A percentile compares a stretch with the other conserved stretches of the same genome.
phyloP scores from a whole-genome alignment of 306 rosid species.

The Canavalia ensiformis region DNA sequence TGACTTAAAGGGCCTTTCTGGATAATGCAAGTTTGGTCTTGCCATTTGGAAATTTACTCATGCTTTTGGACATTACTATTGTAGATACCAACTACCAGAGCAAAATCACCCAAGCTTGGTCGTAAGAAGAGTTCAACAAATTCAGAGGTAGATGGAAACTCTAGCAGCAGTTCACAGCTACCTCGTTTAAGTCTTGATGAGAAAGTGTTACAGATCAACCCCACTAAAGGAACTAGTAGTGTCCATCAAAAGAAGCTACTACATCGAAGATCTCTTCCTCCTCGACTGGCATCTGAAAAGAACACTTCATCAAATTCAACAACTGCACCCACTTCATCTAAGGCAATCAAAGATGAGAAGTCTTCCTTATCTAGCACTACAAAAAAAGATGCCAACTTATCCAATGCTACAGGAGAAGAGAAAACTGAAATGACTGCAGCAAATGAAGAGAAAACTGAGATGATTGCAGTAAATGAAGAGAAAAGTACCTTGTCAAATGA shows the following conservation, averaged over 20 bases:
- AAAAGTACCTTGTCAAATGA: slow-evolving; percentile 30
- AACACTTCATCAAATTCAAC: slow-evolving; percentile 52
- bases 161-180: slow-evolving; percentile 53
- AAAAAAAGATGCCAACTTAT: slow-evolving; percentile 47
- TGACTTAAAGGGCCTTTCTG: neutral
- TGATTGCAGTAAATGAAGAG: slow-evolving; percentile 32
- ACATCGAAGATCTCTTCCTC: slow-evolving; percentile 86
- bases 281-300: slow-evolving; percentile 74
- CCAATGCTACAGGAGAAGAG: slow-evolving; percentile 52
- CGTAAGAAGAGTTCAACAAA: slow-evolving; percentile 71
- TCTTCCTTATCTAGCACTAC: slow-evolving; percentile 39
- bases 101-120: slow-evolving; percentile 99
- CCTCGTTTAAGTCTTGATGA: slow-evolving; percentile 79
- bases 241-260: slow-evolving; percentile 77
- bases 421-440: slow-evolving; percentile 39
- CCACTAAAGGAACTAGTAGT: slow-evolving; percentile 57
- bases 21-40: slow-evolving; percentile 4
- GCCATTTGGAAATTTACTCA: slow-evolving; percentile 23
- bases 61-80: slow-evolving; percentile 42
- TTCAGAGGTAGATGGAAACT: slow-evolving; percentile 69
- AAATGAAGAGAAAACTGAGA: slow-evolving; percentile 41
- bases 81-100: slow-evolving; percentile 95
- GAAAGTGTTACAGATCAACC: slow-evolving; percentile 58
- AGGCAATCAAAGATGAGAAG: slow-evolving; percentile 56
- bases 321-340: slow-evolving; percentile 59